Evolutionary conservation across 257 asterid genomes (phyloP).

Genomic region (Verbascum thapsus): DNA sequence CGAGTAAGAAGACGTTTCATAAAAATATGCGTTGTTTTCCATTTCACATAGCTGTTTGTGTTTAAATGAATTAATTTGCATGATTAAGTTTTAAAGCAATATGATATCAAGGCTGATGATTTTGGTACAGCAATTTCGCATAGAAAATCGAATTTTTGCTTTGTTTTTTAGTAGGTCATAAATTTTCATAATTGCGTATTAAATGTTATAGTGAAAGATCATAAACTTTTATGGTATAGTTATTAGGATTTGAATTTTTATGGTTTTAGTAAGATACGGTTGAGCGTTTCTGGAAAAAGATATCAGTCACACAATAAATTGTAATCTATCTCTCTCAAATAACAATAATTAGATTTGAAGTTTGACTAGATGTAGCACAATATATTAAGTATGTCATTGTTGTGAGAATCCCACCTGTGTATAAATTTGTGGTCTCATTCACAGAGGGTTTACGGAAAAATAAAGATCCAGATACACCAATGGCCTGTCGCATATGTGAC

Average conservation of each 20-base stretch:
- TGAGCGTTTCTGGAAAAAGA: conserved; percentile 30
- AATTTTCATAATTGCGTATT: conserved; percentile 22
- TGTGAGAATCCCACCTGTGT: conserved; percentile 13
- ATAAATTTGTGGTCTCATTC: conserved; percentile 28
- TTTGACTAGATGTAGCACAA: conserved; percentile 26
- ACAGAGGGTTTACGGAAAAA: conserved; percentile 12
- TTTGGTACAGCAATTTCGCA: conserved; percentile 13
- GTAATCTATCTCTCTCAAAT: conserved; percentile 24
- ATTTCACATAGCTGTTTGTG: not conserved
- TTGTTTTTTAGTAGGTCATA: conserved; percentile 23
- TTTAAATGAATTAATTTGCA: not conserved
- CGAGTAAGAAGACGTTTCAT: not conserved
- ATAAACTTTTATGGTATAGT: conserved; percentile 25
- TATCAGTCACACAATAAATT: conserved; percentile 20
- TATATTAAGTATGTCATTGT: conserved; percentile 14
- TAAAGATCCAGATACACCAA: conserved; percentile 21
- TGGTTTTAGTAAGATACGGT: conserved; percentile 21
- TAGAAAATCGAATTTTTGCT: conserved; percentile 11
- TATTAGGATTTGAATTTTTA: conserved; percentile 16
- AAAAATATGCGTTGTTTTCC: not conserved
- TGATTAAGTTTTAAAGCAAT: conserved; percentile 21
- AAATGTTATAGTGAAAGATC: not conserved
- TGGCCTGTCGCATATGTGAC: conserved; percentile 36
- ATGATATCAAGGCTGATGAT: conserved; percentile 19
- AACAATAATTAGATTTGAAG: conserved; percentile 26